Conservation (phyloP, 2,329 filamentous ascomycete genomes). For the Ploettnerulaceae sp. region DNA sequence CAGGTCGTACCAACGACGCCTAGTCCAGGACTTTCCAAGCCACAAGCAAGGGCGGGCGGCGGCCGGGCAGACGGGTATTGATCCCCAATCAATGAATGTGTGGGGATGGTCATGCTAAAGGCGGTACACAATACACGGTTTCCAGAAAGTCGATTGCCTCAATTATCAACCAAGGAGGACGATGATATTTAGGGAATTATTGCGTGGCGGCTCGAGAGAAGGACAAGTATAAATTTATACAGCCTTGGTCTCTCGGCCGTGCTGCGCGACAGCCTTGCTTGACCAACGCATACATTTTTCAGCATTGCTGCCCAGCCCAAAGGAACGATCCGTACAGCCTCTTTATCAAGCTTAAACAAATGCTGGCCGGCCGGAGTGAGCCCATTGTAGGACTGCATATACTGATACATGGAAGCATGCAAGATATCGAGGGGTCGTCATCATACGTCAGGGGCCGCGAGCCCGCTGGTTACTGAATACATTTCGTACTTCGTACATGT, state of each 20-base stretch:
- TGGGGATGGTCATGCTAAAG: constrained; percentile 1
- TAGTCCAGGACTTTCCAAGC: constrained; percentile 1
- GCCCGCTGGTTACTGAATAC: background rate
- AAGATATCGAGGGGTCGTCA: background rate
- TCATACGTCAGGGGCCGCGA: constrained; percentile 2
- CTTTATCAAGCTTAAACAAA: background rate
- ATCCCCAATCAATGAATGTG: background rate
- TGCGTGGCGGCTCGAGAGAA: constrained; percentile 31
- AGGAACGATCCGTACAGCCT: background rate
- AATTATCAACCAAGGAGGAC: background rate
- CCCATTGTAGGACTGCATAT: background rate
- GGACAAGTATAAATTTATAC: constrained; percentile 27
- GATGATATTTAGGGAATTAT: constrained; percentile 7
- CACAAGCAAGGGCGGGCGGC: background rate
- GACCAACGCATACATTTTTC: constrained; percentile 31
- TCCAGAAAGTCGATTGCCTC: constrained; percentile 7
- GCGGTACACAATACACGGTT: constrained; percentile 12
- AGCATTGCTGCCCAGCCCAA: constrained; percentile 29
- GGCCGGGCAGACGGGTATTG: background rate
- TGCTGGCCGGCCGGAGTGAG: background rate
- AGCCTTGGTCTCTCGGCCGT: constrained; percentile 9
- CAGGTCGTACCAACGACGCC: background rate
- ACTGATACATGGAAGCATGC: background rate
- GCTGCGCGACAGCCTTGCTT: constrained; percentile 21
- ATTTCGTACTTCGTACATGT: too few species aligned